A percentile compares a stretch with the other conserved stretches of the same genome.
Evolutionary conservation across 495 filamentous ascomycete genomes (phyloP).

Genomic region (Xylaria grammica): DNA sequence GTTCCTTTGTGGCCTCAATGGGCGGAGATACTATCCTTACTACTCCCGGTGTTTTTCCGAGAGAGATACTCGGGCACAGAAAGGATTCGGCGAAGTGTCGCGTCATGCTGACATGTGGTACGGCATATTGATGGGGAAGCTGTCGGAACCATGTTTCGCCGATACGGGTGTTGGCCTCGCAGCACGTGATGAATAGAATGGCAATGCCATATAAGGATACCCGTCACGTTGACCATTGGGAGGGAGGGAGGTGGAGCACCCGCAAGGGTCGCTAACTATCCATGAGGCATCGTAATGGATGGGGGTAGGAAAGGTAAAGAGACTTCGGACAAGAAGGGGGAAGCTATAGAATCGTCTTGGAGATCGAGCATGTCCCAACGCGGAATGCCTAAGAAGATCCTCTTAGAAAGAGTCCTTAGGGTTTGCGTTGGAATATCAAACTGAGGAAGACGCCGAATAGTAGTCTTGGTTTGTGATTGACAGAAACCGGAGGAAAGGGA

Average conservation of each 20-base stretch:
- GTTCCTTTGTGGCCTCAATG: not conserved
- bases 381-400: not conserved
- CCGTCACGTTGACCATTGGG: not conserved
- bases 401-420: not conserved
- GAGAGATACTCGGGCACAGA: not conserved
- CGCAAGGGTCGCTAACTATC: not conserved
- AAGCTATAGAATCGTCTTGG: not conserved
- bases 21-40: not conserved
- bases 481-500: not conserved
- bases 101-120: not conserved
- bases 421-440: not conserved
- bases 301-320: not conserved
- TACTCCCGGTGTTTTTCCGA: constrained; percentile 3
- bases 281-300: not conserved
- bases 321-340: not conserved
- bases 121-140: not conserved
- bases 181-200: constrained; percentile 3
- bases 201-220: not conserved
- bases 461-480: not conserved
- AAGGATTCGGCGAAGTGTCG: not conserved
- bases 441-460: not conserved
- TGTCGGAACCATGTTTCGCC: constrained; percentile 12
- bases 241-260: not conserved
- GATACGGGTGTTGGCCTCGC: not conserved
- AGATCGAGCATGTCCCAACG: not conserved